These are phyloP conservation scores for Coniosporium tulheliwenetii DNA, from an alignment of 2,329 filamentous ascomycete genomes.

Conservation along the genomic window DNA sequence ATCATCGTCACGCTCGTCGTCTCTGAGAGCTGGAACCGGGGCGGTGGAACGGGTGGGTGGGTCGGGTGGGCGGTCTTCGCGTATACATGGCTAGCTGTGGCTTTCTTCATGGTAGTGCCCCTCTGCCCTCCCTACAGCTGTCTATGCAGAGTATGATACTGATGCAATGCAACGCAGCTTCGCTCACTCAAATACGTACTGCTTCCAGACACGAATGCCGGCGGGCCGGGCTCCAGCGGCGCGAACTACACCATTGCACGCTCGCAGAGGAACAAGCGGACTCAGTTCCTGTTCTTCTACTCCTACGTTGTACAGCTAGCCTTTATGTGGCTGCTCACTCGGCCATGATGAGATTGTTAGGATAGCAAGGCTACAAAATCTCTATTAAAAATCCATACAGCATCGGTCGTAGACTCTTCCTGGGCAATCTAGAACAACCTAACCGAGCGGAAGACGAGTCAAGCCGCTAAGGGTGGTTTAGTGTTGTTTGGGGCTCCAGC, in stretches of 20 bases:
- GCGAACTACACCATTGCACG: slow-evolving; percentile 59
- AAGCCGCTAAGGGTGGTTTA: no score
- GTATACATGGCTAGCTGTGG: slow-evolving; percentile 88
- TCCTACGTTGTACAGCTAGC: slow-evolving; percentile 86
- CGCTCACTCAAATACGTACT: slow-evolving; percentile 92
- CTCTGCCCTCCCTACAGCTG: slow-evolving; percentile 13
- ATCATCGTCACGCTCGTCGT: slow-evolving; percentile 79
- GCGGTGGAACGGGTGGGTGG: slow-evolving; percentile 74
- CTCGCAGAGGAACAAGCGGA: slow-evolving; percentile 72
- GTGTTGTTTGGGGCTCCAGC: no score
- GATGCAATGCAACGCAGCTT: slow-evolving; percentile 40
- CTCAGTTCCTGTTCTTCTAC: slow-evolving; percentile 86
- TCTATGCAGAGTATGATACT: not conserved
- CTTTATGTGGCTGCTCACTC: slow-evolving; percentile 76
- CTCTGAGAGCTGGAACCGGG: slow-evolving; percentile 61
- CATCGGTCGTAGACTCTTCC: no score
- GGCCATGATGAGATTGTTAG: slow-evolving; percentile 10
- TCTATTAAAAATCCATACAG: no score
- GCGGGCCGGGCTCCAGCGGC: slow-evolving; percentile 43
- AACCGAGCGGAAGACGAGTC: no score
- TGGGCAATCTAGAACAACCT: no score
- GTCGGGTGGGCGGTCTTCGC: slow-evolving; percentile 76
- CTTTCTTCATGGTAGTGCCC: slow-evolving; percentile 65
- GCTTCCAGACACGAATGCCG: slow-evolving; percentile 62
- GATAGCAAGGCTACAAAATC: no score